These are phyloP conservation scores for Protoeuglena noctilucae DNA, from an alignment of 139 green algal species.

Conservation along the genomic window DNA sequence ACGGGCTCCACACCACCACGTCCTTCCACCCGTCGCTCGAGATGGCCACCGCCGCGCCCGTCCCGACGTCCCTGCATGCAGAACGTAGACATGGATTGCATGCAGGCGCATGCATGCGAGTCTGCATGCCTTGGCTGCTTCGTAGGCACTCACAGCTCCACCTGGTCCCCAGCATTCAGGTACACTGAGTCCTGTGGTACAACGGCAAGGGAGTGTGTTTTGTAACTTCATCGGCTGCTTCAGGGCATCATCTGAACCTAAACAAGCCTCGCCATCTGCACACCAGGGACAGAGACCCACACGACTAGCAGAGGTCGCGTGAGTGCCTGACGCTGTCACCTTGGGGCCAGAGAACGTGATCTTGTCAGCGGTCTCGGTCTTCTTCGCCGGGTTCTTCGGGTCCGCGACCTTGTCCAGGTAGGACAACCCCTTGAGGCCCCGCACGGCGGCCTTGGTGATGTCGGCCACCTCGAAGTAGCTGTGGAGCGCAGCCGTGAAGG, in stretches of 20 bases:
- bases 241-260: neutral
- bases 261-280: conserved; percentile 6
- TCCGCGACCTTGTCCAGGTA: conserved; percentile 75
- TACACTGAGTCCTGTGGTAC: conserved; percentile 90
- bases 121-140: neutral
- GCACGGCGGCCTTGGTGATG: conserved; percentile 29
- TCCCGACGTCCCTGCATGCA: conserved; percentile 11
- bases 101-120: neutral
- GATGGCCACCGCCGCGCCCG: conserved; percentile 34
- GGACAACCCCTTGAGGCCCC: conserved; percentile 54
- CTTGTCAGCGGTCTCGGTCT: conserved; percentile 39
- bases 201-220: neutral
- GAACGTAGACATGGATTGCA: neutral
- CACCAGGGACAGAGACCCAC: conserved; percentile 3
- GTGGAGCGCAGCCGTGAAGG: conserved; percentile 91
- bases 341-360: conserved; percentile 39
- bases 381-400: conserved; percentile 46
- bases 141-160: conserved; percentile 38
- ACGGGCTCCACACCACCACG: conserved; percentile 30
- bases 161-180: conserved; percentile 41
- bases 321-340: neutral
- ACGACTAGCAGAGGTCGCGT: neutral
- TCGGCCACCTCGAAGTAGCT: conserved; percentile 81
- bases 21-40: neutral
- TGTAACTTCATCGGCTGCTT: neutral